Evolutionary conservation across 192 early-diverging fungal genomes (phyloP), one percentile per base, ranked within the genome.

Genomic region (Linnemannia zychae): DNA sequence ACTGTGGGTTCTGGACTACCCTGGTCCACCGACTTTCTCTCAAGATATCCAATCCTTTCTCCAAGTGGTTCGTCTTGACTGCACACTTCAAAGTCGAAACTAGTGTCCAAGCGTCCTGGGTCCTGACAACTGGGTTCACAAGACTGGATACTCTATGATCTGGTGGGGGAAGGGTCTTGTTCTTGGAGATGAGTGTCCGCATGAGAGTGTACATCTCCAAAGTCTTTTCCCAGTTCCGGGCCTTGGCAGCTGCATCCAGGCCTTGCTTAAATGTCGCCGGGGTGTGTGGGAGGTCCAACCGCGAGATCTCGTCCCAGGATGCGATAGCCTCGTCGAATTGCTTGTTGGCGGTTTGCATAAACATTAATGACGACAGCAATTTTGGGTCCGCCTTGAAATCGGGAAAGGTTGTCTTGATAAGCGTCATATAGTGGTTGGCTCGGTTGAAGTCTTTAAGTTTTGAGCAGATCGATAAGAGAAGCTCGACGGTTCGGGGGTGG

Each of bases 171-270:
- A 47, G 22, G 7, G 48, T 50, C n/a, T 48, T 57, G 52, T 84
- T 84, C 36, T 50, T 50, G 12, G 38, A 22, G 44, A 78, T 72
- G 38, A 75, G 53, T 1, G 24, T n/a, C 33, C 57, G 67, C 77
- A 79, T 75, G 2, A 44, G 53, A 7, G 31, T 50, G 18, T 76
- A 85, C 74, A 85, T 85, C 31, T 85, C 83, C 20, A 53, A 13
- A 2, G 83, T 79, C 74, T 85, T 85, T 4, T 74, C 63, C 83
- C 83, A 85, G 65, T 79, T 73, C 28, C 70, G 65, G 28, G 68
- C 70, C 38, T 76, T 85, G 1, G 67, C 22, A 0, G 77, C 31
- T 7, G 83, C 83, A 15, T 79, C 77, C 9, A 85, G 50, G 4
- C 83, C 83, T 38, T 85, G 77, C 37, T 72, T 75, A 24, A 85